phyloP scores from a whole-genome alignment of 2,329 filamentous ascomycete species.

The Neopestalotiopsis rosae region DNA sequence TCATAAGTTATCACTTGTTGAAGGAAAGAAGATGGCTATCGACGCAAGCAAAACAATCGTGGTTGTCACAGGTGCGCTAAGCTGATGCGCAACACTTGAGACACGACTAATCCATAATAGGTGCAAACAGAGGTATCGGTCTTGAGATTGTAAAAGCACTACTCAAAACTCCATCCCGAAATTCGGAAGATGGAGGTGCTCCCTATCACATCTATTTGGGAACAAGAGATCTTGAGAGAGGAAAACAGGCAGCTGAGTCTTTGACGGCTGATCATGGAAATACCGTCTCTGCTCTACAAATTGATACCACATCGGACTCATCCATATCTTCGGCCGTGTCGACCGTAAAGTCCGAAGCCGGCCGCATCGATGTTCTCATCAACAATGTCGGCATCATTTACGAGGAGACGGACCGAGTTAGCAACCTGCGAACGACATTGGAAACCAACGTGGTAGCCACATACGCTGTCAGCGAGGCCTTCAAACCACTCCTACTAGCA shows the following conservation, averaged over 20 bases:
- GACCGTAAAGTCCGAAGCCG: constrained; percentile 19
- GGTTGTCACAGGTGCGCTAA: constrained; percentile 23
- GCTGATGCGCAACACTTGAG: not conserved
- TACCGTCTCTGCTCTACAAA: constrained; percentile 25
- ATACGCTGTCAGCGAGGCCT: constrained; percentile 23
- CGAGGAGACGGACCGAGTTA: constrained; percentile 19
- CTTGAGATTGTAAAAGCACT: constrained; percentile 26
- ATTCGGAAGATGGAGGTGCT: constrained; percentile 9
- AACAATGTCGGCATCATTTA: constrained; percentile 27
- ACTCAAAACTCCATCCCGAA: constrained; percentile 12
- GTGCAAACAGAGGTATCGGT: constrained; percentile 28
- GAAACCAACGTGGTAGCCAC: constrained; percentile 27
- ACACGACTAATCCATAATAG: constrained; percentile 8
- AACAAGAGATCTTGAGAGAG: constrained; percentile 23
- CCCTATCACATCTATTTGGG: constrained; percentile 29
- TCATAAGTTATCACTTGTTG: too few relatives aligned
- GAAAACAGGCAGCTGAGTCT: constrained; percentile 15
- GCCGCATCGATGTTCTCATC: constrained; percentile 27
- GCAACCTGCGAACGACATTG: constrained; percentile 22
- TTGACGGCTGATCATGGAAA: constrained; percentile 20
- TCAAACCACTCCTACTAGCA: constrained; percentile 23
- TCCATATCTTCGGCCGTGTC: constrained; percentile 24
- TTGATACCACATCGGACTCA: constrained; percentile 24
- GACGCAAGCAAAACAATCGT: constrained; percentile 25
- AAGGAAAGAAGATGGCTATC: constrained; percentile 2